Evolutionary conservation across 139 green algal genomes (phyloP), one percentile per base, ranked within the genome.

Genomic region (Coccomyxa sp.): DNA sequence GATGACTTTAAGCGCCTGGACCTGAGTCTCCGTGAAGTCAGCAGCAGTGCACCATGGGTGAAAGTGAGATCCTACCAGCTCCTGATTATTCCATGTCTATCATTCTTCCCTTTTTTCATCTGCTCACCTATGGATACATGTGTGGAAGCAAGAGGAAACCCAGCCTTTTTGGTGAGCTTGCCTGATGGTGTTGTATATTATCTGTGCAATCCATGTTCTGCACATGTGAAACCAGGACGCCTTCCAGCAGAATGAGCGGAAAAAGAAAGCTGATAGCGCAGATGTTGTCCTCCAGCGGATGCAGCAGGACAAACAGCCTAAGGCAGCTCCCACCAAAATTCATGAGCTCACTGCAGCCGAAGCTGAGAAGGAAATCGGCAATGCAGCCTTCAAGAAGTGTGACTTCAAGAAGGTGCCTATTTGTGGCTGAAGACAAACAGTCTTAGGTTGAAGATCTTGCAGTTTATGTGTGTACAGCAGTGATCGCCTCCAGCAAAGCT

Each of bases 1-100:
- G 94, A 97, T 63, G 83, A 92, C 13, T 98, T 97, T 81, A 83
- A 90, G 38, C 88, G 95, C 0, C 57, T 93, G 81, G 90, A 98
- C 88, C 91, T 98, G 76, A 81, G 23, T 0, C 38, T 92, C 23
- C 28, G 57, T 17, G 93, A 97, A 74, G 82, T 96, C 21, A 91
- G 88, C 30, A 94, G 90, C 58, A 60, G 30, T 25, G 92, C 93
- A 15, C 57, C 83, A 0, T 96, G 93, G 93, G 85, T 95, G 15
- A 76, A 83, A 68, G 82, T 82, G 14, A 32, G 76, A 18, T 23
- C 13, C 57, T 27, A 51, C 38, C 38, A 32, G 13, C 80, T 51
- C 7, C 23, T 77, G 15, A 31, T 17, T 32, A 58, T 58, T 18
- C 0, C 67, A 21, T 13, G 45, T 38, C 9, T 16, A 57, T 68